Base-by-base conservation (phyloP, 306 rosid genomes). In the Inga oerstediana region DNA sequence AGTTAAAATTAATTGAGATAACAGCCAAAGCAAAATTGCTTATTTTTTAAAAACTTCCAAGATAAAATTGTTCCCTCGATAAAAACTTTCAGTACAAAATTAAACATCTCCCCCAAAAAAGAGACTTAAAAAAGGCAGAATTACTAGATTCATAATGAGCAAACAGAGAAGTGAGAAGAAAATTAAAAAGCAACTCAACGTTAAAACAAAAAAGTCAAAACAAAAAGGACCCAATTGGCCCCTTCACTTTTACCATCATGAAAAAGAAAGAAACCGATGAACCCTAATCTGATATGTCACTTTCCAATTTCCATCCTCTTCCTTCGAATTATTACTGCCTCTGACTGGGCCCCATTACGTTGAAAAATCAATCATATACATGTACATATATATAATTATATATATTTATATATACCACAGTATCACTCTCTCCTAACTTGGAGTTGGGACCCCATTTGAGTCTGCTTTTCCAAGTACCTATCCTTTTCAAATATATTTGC, bases 201-300 rank as follows among this genome's bases (percentile, higher is more conserved):
- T 59, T 75, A 49, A 12, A 49, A 12, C 14, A 49, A 77, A 83
- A 22, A 86, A 87, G 89, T 79, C 85, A 87, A 83, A 83, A 78
- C 32, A 37, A 46, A 45, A 59, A 54, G 32, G 66, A 22, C 24
- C 56, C 49, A 5, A 16, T 46, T 20, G 82, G 74, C 61, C 61
- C 10, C 24, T 7, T 24, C 61, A 34, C 17, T 19, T 79, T 44
- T 10, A 56, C 62, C 30, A 44, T 45, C 5, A 68, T 77, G 32
- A 56, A 56, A 56, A 20, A 8, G 59, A 75, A 62, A 61, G 77
- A 51, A 76, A 69, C 56, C 73, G 70, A 67, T 10, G 56, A 17
- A 51, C 10, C 69, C 72, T 79, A 79, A 77, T 85, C 79, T 69
- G 71, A 61, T 19, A 54, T 48, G 27, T 81, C n/a, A n/a, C n/a